Percentiles rank a stretch among this genome's conserved stretches.
Conservation (phyloP, 345 rosid species). For the Geranium rotundifolium region DNA sequence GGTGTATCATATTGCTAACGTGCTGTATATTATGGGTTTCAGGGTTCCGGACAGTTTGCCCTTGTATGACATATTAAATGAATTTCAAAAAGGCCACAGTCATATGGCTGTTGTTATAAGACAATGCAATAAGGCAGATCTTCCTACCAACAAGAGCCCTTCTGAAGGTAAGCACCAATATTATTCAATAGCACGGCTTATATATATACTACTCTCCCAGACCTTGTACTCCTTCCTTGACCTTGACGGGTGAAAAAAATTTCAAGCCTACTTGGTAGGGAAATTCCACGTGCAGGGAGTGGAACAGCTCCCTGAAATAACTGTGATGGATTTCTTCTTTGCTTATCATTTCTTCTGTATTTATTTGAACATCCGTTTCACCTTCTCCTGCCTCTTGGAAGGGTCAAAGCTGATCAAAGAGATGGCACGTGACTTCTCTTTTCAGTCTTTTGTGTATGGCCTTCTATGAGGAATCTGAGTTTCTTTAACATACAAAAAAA, state of each 20-base stretch:
- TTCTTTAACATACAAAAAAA: too few relatives aligned
- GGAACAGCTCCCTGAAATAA: too few relatives aligned
- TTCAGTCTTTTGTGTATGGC: not conserved
- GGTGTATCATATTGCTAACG: not conserved
- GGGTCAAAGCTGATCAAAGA: not conserved
- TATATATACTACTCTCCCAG: not conserved
- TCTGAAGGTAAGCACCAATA: constrained; percentile 7
- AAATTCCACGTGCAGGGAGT: not conserved
- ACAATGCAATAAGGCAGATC: constrained; percentile 17
- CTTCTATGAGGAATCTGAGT: too few relatives aligned
- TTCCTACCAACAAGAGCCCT: constrained; percentile 6
- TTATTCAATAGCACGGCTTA: not conserved
- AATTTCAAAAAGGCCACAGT: constrained; percentile 67
- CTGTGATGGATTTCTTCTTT: not conserved
- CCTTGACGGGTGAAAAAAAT: not conserved
- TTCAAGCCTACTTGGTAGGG: not conserved
- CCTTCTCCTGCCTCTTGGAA: not conserved
- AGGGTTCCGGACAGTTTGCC: constrained; percentile 39
- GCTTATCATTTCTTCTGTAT: not conserved
- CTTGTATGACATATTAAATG: constrained; percentile 50
- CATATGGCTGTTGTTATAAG: constrained; percentile 57
- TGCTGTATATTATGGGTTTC: not conserved
- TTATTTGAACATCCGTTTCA: not conserved
- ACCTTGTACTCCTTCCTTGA: not conserved
- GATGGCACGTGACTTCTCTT: not conserved